phyloP scores from a whole-genome alignment of 257 asterid genomes.

The Solanum etuberosum region DNA sequence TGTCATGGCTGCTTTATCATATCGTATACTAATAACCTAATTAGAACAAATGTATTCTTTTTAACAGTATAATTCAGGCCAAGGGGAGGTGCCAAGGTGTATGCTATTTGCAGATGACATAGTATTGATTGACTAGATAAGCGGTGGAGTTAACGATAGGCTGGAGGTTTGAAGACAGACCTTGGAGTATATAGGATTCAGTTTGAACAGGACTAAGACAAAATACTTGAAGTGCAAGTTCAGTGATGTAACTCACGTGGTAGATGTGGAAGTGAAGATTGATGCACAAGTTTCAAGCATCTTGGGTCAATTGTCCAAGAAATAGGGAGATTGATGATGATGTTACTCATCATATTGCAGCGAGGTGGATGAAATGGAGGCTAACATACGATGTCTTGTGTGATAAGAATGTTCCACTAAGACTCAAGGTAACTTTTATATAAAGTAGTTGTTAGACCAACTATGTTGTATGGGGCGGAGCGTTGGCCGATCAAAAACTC shows the following conservation, averaged over 20 bases:
- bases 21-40: not conserved
- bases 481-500: not conserved
- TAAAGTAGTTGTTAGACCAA: not conserved
- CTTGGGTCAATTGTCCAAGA: not conserved
- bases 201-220: not conserved
- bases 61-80: not conserved
- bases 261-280: not conserved
- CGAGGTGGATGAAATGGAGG: not conserved
- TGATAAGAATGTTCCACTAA: not conserved
- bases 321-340: not conserved
- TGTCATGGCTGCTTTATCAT: not conserved
- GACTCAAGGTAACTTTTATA: not conserved
- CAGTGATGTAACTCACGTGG: not conserved
- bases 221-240: not conserved
- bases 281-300: not conserved
- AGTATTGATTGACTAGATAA: not conserved
- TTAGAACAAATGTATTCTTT: not conserved
- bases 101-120: not conserved
- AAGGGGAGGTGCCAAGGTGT: not conserved
- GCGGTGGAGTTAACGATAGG: not conserved
- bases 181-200: not conserved
- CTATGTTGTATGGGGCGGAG: not conserved
- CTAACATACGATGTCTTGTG: not conserved
- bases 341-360: not conserved
- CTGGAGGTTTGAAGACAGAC: not conserved